These are phyloP conservation scores for Myriosclerotinia curreyana DNA, from an alignment of 2,329 filamentous ascomycete genomes.

Conservation along the genomic window DNA sequence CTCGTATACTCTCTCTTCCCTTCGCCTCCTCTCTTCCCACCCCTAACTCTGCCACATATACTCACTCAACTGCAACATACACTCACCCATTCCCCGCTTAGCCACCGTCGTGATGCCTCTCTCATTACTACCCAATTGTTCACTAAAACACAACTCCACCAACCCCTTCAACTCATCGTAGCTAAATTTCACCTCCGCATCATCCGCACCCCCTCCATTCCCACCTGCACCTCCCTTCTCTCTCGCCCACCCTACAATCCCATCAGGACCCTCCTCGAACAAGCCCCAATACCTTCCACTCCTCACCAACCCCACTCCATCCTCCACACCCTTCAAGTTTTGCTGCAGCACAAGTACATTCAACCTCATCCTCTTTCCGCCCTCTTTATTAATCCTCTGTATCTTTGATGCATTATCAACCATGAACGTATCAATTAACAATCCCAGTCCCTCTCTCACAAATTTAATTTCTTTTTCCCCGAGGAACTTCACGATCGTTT, in stretches of 20 bases:
- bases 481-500: constrained; percentile 71
- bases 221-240: constrained; percentile 23
- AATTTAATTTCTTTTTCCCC: constrained; percentile 69
- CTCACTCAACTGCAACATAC: constrained; percentile 67
- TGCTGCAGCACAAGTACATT: constrained; percentile 95
- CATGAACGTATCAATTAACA: constrained; percentile 76
- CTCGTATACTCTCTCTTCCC: too few species aligned
- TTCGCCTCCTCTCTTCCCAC: background rate
- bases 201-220: constrained; percentile 41
- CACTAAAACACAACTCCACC: constrained; percentile 66
- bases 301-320: constrained; percentile 60
- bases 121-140: constrained; percentile 63
- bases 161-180: constrained; percentile 66
- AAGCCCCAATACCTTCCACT: constrained; percentile 67
- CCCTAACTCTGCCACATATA: constrained; percentile 59
- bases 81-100: constrained; percentile 67
- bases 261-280: constrained; percentile 63
- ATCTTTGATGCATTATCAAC: constrained; percentile 69
- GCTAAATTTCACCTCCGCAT: constrained; percentile 49
- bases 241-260: constrained; percentile 60
- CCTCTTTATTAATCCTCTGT: constrained; percentile 78
- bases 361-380: constrained; percentile 83
- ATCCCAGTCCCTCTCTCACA: constrained; percentile 71
- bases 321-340: constrained; percentile 90
- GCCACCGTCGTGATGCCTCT: constrained; percentile 65